Percentiles rank a stretch among this genome's conserved stretches.
Evolutionary conservation across 352 stramenopile genomes (phyloP).

Genomic region (Thalassiosira livingstoniorum): DNA sequence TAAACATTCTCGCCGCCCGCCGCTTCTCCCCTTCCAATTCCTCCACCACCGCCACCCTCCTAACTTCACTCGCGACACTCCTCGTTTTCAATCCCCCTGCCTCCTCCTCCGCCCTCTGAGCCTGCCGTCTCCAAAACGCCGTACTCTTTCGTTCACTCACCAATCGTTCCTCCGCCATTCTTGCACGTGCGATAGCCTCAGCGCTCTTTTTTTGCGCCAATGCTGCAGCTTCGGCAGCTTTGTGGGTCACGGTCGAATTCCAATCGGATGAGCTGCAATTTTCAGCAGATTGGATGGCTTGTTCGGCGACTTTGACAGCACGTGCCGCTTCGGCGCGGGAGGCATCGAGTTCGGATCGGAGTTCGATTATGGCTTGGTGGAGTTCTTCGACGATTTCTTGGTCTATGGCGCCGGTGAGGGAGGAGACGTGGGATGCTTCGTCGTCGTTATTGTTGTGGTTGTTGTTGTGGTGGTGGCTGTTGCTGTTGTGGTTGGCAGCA

Average conservation of each 20-base stretch:
- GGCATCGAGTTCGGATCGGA: conserved; percentile 77
- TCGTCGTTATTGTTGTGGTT: conserved; percentile 39
- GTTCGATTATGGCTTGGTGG: conserved; percentile 78
- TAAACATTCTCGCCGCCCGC: conserved; percentile 45
- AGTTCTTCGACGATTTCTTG: conserved; percentile 86
- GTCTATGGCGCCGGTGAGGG: conserved; percentile 81
- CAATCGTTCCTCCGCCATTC: conserved; percentile 79
- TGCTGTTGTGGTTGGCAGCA: background rate
- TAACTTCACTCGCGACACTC: conserved; percentile 76
- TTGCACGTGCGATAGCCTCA: conserved; percentile 77
- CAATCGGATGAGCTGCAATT: conserved; percentile 78
- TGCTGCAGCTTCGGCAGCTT: conserved; percentile 82
- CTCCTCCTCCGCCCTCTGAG: conserved; percentile 76
- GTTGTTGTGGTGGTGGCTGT: background rate
- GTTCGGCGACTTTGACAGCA: conserved; percentile 85
- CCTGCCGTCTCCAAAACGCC: conserved; percentile 73
- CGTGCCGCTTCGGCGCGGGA: conserved; percentile 77
- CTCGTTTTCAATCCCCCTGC: conserved; percentile 75
- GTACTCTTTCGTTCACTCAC: conserved; percentile 66
- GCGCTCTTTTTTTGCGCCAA: conserved; percentile 80
- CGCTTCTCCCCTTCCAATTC: conserved; percentile 67
- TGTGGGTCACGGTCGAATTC: conserved; percentile 84
- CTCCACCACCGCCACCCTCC: conserved; percentile 69
- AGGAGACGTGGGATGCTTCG: conserved; percentile 74
- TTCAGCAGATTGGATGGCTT: conserved; percentile 85